Conservation (phyloP, 257 asterid genomes). For the Fraxinus pennsylvanica region DNA sequence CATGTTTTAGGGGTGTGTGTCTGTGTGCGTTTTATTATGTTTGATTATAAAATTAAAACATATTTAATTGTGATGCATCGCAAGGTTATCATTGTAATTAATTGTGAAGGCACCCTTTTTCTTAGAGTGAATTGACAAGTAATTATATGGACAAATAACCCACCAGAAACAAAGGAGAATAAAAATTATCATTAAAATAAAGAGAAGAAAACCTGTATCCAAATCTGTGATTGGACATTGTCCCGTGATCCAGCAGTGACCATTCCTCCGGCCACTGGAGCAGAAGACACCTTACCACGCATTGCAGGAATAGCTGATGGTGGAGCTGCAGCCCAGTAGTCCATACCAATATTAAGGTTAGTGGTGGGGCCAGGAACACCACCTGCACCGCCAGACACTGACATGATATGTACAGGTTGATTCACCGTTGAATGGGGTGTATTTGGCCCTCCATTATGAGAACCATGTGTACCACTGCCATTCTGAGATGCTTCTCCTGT, state of each 20-base stretch:
- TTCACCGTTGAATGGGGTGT: slow-evolving; percentile 51
- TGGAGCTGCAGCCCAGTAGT: slow-evolving; percentile 73
- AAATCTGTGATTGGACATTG: slow-evolving; percentile 62
- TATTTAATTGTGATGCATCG: not conserved
- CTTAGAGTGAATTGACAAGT: not conserved
- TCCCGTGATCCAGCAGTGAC: slow-evolving; percentile 66
- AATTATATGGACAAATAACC: not conserved
- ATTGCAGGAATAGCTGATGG: slow-evolving; percentile 66
- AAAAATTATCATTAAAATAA: slow-evolving; percentile 2
- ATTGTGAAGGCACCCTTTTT: not conserved
- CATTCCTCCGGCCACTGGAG: slow-evolving; percentile 66
- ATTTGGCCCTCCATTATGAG: slow-evolving; percentile 64
- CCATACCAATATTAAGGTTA: slow-evolving; percentile 89
- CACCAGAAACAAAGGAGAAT: not conserved
- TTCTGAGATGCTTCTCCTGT: slow-evolving; percentile 68
- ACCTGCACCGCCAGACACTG: slow-evolving; percentile 58
- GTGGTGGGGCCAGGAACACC: slow-evolving; percentile 85
- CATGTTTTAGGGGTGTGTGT: not conserved
- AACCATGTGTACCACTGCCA: slow-evolving; percentile 58
- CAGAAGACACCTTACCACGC: slow-evolving; percentile 61
- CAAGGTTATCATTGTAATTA: not conserved
- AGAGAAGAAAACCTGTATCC: slow-evolving; percentile 61
- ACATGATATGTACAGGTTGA: slow-evolving; percentile 51
- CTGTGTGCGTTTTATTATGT: no score
- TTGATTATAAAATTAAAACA: no score